These are phyloP conservation scores for Spatholobus suberectus DNA, from an alignment of 306 rosid genomes.

Conservation along the genomic window DNA sequence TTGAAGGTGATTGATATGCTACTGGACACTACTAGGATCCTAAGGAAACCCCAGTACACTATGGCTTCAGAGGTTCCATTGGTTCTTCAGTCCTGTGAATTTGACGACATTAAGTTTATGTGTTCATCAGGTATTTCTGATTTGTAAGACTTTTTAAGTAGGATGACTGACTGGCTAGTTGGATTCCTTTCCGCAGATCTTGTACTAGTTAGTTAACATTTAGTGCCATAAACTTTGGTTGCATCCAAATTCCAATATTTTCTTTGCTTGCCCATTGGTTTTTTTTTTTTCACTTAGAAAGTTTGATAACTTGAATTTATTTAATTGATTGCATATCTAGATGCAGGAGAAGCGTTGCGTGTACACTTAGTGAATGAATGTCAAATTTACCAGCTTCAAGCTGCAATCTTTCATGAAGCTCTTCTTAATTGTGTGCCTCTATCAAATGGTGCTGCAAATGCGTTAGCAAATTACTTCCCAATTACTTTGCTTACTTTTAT, in stretches of 20 bases:
- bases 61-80: slow-evolving; percentile 90
- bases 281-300: neutral
- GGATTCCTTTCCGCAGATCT: slow-evolving; percentile 7
- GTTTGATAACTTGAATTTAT: slow-evolving; percentile 27
- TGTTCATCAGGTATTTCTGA: slow-evolving; percentile 81
- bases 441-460: slow-evolving; percentile 56
- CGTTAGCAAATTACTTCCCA: neutral
- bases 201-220: slow-evolving; percentile 4
- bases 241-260: neutral
- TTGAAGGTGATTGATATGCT: slow-evolving; percentile 74
- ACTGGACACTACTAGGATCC: slow-evolving; percentile 60
- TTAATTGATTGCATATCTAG: slow-evolving; percentile 50
- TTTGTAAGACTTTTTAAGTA: slow-evolving; percentile 10
- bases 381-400: slow-evolving; percentile 73
- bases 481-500: slow-evolving; percentile 18
- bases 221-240: slow-evolving; percentile 8
- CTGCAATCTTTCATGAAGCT: slow-evolving; percentile 84
- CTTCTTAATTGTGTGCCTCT: slow-evolving; percentile 62
- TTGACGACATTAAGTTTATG: slow-evolving; percentile 68
- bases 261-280: slow-evolving; percentile 2
- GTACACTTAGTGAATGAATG: slow-evolving; percentile 71
- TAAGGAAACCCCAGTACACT: slow-evolving; percentile 85
- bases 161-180: neutral
- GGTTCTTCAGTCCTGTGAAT: slow-evolving; percentile 92
- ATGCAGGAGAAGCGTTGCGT: slow-evolving; percentile 63